Conservation (phyloP, 495 filamentous ascomycete species). For the Xylaria cubensis region DNA sequence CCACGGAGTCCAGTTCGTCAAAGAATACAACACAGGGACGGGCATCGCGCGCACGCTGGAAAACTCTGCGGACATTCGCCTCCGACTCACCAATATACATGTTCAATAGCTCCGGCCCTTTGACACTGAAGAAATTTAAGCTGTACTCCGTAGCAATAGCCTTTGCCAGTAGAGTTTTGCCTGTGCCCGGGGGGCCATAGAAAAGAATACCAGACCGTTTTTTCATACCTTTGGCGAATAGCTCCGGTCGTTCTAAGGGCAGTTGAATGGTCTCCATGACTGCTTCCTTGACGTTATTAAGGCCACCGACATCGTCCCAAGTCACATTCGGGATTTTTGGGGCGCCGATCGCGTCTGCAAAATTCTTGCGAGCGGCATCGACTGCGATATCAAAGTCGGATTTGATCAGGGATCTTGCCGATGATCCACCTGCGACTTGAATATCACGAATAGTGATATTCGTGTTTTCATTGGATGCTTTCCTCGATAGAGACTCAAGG, state of each 20-base stretch:
- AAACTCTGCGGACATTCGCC: constrained; percentile 94
- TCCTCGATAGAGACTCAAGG: constrained; percentile 69
- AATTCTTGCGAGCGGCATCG: constrained; percentile 94
- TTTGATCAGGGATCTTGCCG: constrained; percentile 78
- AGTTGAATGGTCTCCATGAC: constrained; percentile 97
- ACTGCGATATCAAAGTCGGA: constrained; percentile 89
- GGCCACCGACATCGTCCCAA: constrained; percentile 95
- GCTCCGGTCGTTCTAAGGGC: constrained; percentile 87
- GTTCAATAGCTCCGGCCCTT: constrained; percentile 95
- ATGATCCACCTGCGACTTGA: constrained; percentile 85
- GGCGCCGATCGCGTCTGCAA: constrained; percentile 94
- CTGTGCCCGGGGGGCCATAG: constrained; percentile 95
- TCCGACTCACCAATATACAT: constrained; percentile 99
- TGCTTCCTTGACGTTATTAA: constrained; percentile 92
- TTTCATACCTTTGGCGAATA: constrained; percentile 99
- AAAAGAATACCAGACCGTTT: constrained; percentile 97
- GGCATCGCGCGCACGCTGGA: constrained; percentile 92
- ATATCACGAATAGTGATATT: constrained; percentile 77
- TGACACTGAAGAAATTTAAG: constrained; percentile 98
- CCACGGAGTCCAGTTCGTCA: constrained; percentile 96
- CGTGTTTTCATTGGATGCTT: constrained; percentile 42
- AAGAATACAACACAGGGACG: constrained; percentile 99
- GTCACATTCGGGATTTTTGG: constrained; percentile 97
- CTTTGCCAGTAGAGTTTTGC: constrained; percentile 95
- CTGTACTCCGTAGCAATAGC: constrained; percentile 98